Base-by-base conservation (phyloP, 768 basidiomycete species). In the Collybia mongolica region DNA sequence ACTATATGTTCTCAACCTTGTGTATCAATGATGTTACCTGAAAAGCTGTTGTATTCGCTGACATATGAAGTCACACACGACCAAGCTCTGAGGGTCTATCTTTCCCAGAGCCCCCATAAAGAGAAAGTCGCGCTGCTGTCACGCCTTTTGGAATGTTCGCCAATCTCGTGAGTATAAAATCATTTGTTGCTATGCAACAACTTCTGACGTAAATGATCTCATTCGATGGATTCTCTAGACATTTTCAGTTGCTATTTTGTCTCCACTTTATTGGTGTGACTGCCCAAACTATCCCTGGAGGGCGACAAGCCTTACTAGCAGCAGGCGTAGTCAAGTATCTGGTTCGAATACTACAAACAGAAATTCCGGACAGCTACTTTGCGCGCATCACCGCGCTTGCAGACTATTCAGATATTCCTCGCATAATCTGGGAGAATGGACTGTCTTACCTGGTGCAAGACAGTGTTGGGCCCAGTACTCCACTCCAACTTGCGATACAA, bases 51-150 rank as follows among this genome's bases (percentile, higher is more conserved):
- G 29, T n/a, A 38, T 15, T 51, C 39, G 2, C 24, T 58, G 17
- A 46, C 38, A 15, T 50, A 51, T 9, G 22, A 54, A 29, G 45
- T 55, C 15, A 60, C 55, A 5, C 37, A 57, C 46, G 48, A 54
- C 38, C 58, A 60, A 23, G 48, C 53, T 3, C 18, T 54, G n/a
- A 51, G 55, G 5, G 51, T 57, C 14, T 60, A 52, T 40, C 53
- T 57, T 23, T 17, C 42, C 2, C 44, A 44, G 23, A 49, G 35
- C 19, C 39, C 51, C 26, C 48, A 55, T 22, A 39, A 22, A 24
- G 37, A 45, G 18, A 54, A 50, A 20, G 39, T 53, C n/a, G 41
- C 14, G 3, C 41, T 58, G 11, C 39, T 55, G 19, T 54, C 51
- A 2, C 35, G 20, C 11, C 36, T 58, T 2, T 38, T 58, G 5